Evolutionary conservation across 306 rosid genomes (phyloP).

Genomic region (Carpinus fangiana): DNA sequence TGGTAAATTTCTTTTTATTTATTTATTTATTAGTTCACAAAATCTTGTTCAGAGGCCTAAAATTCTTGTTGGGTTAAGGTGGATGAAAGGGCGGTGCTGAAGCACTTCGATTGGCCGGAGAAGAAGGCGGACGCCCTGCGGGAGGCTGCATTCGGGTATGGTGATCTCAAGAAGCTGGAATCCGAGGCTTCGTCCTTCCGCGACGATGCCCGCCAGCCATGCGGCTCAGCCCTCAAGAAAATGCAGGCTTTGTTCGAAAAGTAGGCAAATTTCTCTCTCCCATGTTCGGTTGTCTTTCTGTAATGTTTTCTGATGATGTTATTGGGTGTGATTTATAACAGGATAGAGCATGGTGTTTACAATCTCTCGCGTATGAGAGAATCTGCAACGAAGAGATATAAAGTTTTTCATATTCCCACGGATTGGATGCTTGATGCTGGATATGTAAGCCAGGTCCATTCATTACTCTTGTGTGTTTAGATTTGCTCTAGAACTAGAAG

Average conservation of each 20-base stretch:
- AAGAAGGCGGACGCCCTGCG: slow-evolving; percentile 91
- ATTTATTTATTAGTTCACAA: not conserved
- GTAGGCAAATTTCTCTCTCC: slow-evolving; percentile 33
- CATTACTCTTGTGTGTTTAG: not conserved
- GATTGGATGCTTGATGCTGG: slow-evolving; percentile 96
- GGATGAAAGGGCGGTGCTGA: slow-evolving; percentile 97
- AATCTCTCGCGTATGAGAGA: slow-evolving; percentile 88
- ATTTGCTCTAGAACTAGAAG: not conserved
- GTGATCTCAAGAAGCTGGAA: slow-evolving; percentile 87
- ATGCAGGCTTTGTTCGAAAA: slow-evolving; percentile 92
- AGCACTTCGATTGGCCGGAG: slow-evolving; percentile 98
- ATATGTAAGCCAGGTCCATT: slow-evolving; percentile 73
- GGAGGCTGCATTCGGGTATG: slow-evolving; percentile 93
- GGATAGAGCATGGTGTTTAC: slow-evolving; percentile 92
- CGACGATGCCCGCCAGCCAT: slow-evolving; percentile 78
- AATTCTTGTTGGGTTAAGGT: slow-evolving; percentile 40
- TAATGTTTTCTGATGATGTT: slow-evolving; percentile 19
- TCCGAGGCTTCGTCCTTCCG: slow-evolving; percentile 78
- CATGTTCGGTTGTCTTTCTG: not conserved
- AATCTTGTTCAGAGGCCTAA: not conserved
- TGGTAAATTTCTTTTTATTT: slow-evolving; percentile 48
- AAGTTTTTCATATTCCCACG: slow-evolving; percentile 74
- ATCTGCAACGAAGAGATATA: slow-evolving; percentile 78
- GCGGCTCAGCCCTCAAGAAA: slow-evolving; percentile 85
- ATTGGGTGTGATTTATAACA: slow-evolving; percentile 28